These are phyloP conservation scores for Piromyces sp. DNA, from an alignment of 192 early-diverging fungal genomes.

Conservation along the genomic window DNA sequence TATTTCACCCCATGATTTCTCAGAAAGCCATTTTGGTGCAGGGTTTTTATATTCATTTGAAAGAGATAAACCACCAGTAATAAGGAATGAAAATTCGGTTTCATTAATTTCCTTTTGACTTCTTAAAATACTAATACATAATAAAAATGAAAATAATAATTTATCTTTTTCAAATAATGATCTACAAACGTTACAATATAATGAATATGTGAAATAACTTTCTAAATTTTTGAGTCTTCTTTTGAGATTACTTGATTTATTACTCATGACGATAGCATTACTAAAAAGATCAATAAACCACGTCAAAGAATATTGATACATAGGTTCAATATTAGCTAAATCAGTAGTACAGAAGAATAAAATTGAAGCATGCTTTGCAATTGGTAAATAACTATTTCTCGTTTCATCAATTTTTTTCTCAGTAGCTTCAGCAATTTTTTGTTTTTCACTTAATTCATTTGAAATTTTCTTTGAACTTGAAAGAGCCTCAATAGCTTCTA, in stretches of 20 bases:
- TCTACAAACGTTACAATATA: conserved; percentile 38
- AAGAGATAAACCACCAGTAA: conserved; percentile 33
- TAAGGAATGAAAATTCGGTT: conserved; percentile 29
- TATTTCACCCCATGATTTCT: conserved; percentile 37
- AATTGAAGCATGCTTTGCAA: conserved; percentile 39
- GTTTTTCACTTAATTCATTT: conserved; percentile 43
- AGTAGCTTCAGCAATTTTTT: conserved; percentile 48
- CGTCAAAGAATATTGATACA: conserved; percentile 49
- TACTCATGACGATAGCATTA: conserved; percentile 27
- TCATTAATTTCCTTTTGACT: conserved; percentile 26
- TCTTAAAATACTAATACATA: conserved; percentile 25
- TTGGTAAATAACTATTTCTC: conserved; percentile 41
- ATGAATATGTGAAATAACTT: conserved; percentile 33
- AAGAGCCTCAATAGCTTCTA: conserved; percentile 41
- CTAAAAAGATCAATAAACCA: conserved; percentile 51
- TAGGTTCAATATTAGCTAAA: conserved; percentile 45
- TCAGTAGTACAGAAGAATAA: conserved; percentile 52
- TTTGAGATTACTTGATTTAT: conserved; percentile 32
- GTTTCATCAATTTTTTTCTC: conserved; percentile 51
- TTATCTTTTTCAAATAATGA: conserved; percentile 50
- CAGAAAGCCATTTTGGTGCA: conserved; percentile 27
- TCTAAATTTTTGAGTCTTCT: conserved; percentile 19
- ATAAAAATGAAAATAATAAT: conserved; percentile 37
- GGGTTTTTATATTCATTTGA: neutral
- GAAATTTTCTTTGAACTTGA: conserved; percentile 36